Conservation (phyloP, 2,329 filamentous ascomycete genomes). For the Phyllosticta citriasiana region DNA sequence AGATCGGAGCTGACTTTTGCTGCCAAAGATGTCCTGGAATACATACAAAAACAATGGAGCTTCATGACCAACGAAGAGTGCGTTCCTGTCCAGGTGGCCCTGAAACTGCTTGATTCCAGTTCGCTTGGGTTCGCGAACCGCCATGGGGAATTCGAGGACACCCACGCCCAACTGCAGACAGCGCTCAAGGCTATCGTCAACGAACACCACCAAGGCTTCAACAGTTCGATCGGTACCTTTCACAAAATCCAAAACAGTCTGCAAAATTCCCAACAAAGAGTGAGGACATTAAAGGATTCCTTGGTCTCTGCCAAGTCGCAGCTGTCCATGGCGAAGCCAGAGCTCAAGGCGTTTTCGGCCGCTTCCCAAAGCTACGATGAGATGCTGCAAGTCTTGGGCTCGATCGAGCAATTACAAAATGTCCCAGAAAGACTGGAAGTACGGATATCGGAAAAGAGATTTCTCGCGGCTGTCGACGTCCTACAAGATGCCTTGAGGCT, state of each 20-base stretch:
- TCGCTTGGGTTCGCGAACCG: conserved; percentile 86
- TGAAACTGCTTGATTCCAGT: conserved; percentile 88
- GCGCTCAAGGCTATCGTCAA: conserved; percentile 93
- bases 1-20: conserved; percentile 8
- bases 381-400: conserved; percentile 67
- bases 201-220: conserved; percentile 98
- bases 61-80: conserved; percentile 84
- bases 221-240: conserved; percentile 96
- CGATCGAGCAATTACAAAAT: conserved; percentile 67
- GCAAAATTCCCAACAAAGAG: conserved; percentile 74
- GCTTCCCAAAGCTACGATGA: conserved; percentile 86
- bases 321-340: conserved; percentile 76
- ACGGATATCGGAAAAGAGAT: conserved; percentile 91
- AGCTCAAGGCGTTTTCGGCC: conserved; percentile 79
- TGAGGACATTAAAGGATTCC: conserved; percentile 74
- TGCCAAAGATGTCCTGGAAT: conserved; percentile 54
- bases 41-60: conserved; percentile 83
- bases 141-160: conserved; percentile 73
- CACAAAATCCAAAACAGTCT: conserved; percentile 97
- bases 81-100: conserved; percentile 85
- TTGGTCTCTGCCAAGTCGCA: conserved; percentile 69
- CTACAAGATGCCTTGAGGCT: conserved; percentile 77
- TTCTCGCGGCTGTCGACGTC: conserved; percentile 84
- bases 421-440: conserved; percentile 90
- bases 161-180: conserved; percentile 80